Base-by-base conservation (phyloP, 2,329 filamentous ascomycete genomes). In the Colletotrichum costaricense region DNA sequence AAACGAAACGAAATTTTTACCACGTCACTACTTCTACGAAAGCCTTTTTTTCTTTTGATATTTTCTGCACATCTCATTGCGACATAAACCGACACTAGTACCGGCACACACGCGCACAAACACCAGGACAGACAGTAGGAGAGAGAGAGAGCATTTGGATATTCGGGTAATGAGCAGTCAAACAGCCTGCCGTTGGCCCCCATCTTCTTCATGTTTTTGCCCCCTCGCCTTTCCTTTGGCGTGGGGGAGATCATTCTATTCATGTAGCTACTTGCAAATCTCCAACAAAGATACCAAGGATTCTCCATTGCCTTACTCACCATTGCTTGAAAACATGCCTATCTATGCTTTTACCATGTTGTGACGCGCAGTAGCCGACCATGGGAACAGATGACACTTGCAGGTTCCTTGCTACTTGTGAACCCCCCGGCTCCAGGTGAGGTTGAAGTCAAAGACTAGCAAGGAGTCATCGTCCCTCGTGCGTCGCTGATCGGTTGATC, bases 261-360 rank as follows among this genome's bases (percentile, higher is more conserved):
- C 63, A 42, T 62, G 68, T 67, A 71, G 56, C 56, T 67, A 71
- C 46, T 62, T 28, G 63, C 46, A 57, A 54, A 60, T 28, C 24
- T 19, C 35, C 35, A 42, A 42, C 58, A 54, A 70, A 66, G 42
- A 70, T 52, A 69, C 54, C 33, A 70, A 55, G 62, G 35, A 66
- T 42, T 42, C 35, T 42, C 16, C 56, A 30, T 28, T 6, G 8
- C 14, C 19, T 12, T 28, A 24, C 19, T 12, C n/a, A 24, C 12
- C 14, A 12, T 24, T 49, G 5, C 4, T 22, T 59, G 14, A 33
- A 19, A n/a, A 12, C 6, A n/a, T 33, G 22, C 55, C 26, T 24
- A 33, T 30, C 8, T 16, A 7, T 35, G 2, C 38, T 2, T 2
- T 14, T 11, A 8, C 24, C 19, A 49, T 26, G 5, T 7, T 57